phyloP scores from a whole-genome alignment of 2,329 filamentous ascomycete species.

The Blumeria graminis region DNA sequence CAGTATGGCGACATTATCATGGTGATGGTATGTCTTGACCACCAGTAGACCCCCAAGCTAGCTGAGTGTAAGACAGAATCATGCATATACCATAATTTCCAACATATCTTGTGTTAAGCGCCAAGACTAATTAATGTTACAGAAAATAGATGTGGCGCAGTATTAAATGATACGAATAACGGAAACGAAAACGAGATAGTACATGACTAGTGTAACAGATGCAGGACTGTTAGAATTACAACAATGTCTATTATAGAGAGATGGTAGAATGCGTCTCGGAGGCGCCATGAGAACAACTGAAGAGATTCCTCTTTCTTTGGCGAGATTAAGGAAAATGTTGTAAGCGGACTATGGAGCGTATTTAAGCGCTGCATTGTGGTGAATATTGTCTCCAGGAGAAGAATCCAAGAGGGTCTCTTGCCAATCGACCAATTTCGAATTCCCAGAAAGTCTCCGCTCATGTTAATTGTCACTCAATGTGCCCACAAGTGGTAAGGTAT shows the following conservation, averaged over 20 bases:
- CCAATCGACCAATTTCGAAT: not conserved
- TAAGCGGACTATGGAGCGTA: not conserved
- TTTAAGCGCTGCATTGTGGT: not conserved
- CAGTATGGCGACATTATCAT: too few relatives aligned
- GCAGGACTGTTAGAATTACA: too few relatives aligned
- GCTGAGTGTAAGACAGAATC: too few relatives aligned
- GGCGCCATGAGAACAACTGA: not conserved
- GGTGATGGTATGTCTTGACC: too few relatives aligned
- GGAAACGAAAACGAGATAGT: too few relatives aligned
- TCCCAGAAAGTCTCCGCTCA: not conserved
- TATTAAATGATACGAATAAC: too few relatives aligned
- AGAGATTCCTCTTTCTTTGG: not conserved
- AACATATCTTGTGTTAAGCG: too few relatives aligned
- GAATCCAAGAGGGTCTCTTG: not conserved
- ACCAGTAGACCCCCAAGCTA: too few relatives aligned
- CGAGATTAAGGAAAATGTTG: not conserved
- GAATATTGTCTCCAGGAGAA: not conserved
- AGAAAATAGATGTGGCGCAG: too few relatives aligned
- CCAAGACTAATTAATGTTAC: too few relatives aligned
- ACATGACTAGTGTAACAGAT: too few relatives aligned
- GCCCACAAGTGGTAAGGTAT: not conserved
- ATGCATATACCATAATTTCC: too few relatives aligned
- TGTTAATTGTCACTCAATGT: not conserved
- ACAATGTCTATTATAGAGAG: not conserved
- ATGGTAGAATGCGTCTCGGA: not conserved